Evolutionary conservation across 306 rosid genomes (phyloP).

Genomic region (Trifolium fragiferum): DNA sequence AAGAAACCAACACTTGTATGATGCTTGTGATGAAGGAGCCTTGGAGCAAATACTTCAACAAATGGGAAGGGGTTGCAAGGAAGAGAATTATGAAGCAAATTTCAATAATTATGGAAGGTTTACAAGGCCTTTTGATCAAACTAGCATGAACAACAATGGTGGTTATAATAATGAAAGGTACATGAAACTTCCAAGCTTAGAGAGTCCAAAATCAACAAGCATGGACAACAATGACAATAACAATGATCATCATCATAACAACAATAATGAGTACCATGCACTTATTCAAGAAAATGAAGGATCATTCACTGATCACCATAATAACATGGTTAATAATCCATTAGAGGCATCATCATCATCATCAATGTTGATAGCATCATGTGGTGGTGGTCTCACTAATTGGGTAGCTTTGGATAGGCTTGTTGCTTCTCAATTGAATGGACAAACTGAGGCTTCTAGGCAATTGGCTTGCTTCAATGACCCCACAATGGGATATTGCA

Average conservation of each 20-base stretch:
- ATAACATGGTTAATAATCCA: slow-evolving; percentile 43
- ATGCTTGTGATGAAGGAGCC: slow-evolving; percentile 64
- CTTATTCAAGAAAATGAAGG: slow-evolving; percentile 45
- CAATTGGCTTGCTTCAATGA: slow-evolving; percentile 57
- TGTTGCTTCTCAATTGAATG: slow-evolving; percentile 84
- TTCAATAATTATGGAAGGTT: slow-evolving; percentile 38
- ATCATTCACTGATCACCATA: slow-evolving; percentile 42
- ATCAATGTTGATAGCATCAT: slow-evolving; percentile 1
- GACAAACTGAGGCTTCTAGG: slow-evolving; percentile 60
- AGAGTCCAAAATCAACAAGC: slow-evolving; percentile 72
- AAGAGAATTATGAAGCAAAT: slow-evolving; percentile 52
- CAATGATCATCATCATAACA: not conserved
- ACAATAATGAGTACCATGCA: slow-evolving; percentile 50
- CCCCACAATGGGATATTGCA: slow-evolving; percentile 49
- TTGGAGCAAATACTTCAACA: slow-evolving; percentile 76
- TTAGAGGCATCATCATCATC: slow-evolving; percentile 44
- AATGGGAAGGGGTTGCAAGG: slow-evolving; percentile 72
- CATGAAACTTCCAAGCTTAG: slow-evolving; percentile 75
- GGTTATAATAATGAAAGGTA: slow-evolving; percentile 55
- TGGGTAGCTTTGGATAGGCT: slow-evolving; percentile 87
- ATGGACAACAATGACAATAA: slow-evolving; percentile 43
- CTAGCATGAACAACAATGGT: slow-evolving; percentile 9
- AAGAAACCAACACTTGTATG: slow-evolving; percentile 56
- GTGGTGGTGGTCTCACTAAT: slow-evolving; percentile 51
- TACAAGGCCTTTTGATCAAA: slow-evolving; percentile 38